Evolutionary conservation across 306 rosid genomes (phyloP).

Genomic region (Abrus pulchellus): DNA sequence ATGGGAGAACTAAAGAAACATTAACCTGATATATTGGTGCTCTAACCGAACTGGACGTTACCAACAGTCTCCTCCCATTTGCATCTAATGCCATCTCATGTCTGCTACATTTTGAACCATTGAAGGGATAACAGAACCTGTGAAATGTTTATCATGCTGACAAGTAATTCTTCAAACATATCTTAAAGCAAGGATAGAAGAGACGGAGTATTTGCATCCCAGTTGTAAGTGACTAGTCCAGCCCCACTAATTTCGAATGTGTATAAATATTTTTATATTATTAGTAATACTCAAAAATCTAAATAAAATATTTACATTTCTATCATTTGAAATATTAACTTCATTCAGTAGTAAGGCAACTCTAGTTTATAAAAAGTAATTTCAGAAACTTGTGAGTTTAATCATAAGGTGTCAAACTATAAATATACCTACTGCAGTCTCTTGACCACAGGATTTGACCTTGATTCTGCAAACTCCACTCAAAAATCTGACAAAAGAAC

Average conservation of each 20-base stretch:
- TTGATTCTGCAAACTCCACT: slow-evolving; percentile 99
- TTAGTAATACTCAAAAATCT: not conserved
- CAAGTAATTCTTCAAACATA: slow-evolving; percentile 29
- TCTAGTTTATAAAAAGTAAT: too few relatives aligned
- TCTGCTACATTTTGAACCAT: slow-evolving; percentile 66
- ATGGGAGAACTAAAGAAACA: slow-evolving; percentile 28
- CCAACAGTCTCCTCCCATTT: slow-evolving; percentile 82
- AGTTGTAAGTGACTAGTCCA: not conserved
- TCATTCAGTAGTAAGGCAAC: too few relatives aligned
- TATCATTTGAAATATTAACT: not conserved
- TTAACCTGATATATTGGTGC: slow-evolving; percentile 95
- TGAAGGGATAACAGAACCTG: slow-evolving; percentile 76
- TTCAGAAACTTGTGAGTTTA: slow-evolving; percentile 11
- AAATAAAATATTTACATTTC: not conserved
- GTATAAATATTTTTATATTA: not conserved
- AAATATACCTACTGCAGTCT: slow-evolving; percentile 75
- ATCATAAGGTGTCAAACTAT: slow-evolving; percentile 36
- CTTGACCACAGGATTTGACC: slow-evolving; percentile 96
- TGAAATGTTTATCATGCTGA: slow-evolving; percentile 26
- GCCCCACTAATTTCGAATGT: not conserved
- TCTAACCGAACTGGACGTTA: slow-evolving; percentile 78
- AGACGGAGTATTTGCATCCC: not conserved
- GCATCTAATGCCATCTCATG: slow-evolving; percentile 98
- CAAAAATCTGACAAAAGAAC: slow-evolving; percentile 72
- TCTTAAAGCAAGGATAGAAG: slow-evolving; percentile 22